Evolutionary conservation across 768 basidiomycete species (phyloP), one percentile per base, ranked within the genome.

Genomic region (Collybia sordida): DNA sequence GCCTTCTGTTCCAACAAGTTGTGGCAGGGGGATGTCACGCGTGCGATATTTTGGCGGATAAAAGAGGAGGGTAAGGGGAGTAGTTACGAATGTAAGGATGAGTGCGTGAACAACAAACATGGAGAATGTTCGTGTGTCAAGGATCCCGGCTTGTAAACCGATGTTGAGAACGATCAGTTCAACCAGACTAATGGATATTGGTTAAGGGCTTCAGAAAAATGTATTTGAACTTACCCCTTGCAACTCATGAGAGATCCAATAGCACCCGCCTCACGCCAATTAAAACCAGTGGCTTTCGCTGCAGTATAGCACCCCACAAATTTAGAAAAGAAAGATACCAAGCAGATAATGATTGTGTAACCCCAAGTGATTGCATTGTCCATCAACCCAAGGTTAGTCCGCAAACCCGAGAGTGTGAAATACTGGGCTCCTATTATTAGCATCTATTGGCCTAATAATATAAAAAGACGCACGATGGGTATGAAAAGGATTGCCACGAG

Each of bases 121-220:
- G 0, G 90, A 89, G 73, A 95, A 93, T 9, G 87, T 80, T 21
- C 81, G 78, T 0, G 73, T 67, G 59, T 82, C 74, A 40, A 88
- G 73, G 48, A 90, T 83, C 11, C 69, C 68, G 2, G 90, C 90
- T 52, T 74, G 65, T 6, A 90, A 74, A 43, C 93, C 93, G 54
- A 95, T 84, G 62, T 97, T 97, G 60, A 95, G 80, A 6, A 94
- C 93, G 55, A 97, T 94, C 45, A 95, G 81, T 64, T 95, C 93
- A 21, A 94, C 91, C 18, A 85, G 72, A 27, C 83, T 85, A 22
- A 34, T n/a, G 19, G 7, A 22, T 40, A 1, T 5, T 6, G 2
- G 17, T 56, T 14, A 47, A 28, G 7, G 19, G n/a, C 3, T 24
- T 7, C 45, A 9, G 1, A 42, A 25, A 34, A 27, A 24, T 40